Percentiles rank a stretch among this genome's conserved stretches.
phyloP scores from a whole-genome alignment of 768 basidiomycete genomes.

The Trametes punicea region DNA sequence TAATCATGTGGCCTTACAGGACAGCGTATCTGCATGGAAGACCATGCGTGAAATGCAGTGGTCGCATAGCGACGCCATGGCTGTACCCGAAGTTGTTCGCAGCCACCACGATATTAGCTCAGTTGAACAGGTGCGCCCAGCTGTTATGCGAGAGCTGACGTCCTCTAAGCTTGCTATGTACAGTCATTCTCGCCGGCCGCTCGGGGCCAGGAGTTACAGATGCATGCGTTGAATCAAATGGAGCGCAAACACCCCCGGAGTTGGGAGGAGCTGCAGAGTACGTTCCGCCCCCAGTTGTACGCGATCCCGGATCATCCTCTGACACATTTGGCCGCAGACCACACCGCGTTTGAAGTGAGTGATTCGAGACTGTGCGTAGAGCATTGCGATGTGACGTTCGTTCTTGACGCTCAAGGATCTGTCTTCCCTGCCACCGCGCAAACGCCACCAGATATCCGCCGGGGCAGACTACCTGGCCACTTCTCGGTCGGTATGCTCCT shows the following conservation, averaged over 20 bases:
- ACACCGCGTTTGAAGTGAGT: constrained; percentile 27
- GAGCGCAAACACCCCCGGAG: constrained; percentile 28
- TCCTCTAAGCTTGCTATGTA: constrained; percentile 1
- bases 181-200: constrained; percentile 17
- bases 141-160: not conserved
- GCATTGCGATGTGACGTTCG: constrained; percentile 6
- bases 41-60: constrained; percentile 23
- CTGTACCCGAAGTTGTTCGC: constrained; percentile 17
- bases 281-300: not conserved
- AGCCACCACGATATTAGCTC: constrained; percentile 19
- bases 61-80: constrained; percentile 22
- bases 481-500: constrained; percentile 21
- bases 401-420: constrained; percentile 24
- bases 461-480: constrained; percentile 18
- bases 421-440: constrained; percentile 25
- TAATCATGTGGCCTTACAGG: constrained; percentile 19
- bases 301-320: not conserved
- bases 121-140: constrained; percentile 17
- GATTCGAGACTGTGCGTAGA: constrained; percentile 18
- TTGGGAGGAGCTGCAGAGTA: constrained; percentile 27
- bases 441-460: constrained; percentile 26
- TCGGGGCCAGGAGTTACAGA: constrained; percentile 22
- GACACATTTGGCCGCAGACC: constrained; percentile 5
- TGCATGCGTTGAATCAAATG: constrained; percentile 23
- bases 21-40: constrained; percentile 21